These are phyloP conservation scores for Pyronema omphalodes DNA, from an alignment of 495 filamentous ascomycete genomes.

Conservation along the genomic window DNA sequence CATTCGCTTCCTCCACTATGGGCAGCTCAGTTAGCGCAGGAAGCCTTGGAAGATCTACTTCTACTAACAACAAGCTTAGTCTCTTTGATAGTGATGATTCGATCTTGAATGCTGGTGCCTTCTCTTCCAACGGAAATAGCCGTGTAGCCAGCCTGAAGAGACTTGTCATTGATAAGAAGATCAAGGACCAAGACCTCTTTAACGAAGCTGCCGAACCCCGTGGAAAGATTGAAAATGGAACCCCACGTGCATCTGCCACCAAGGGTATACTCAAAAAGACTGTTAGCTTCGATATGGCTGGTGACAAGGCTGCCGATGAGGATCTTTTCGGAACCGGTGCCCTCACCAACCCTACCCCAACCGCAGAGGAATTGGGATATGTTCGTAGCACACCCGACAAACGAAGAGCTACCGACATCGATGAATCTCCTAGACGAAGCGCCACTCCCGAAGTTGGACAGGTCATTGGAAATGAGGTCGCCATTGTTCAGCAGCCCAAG, in stretches of 20 bases:
- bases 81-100: constrained; percentile 53
- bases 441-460: constrained; percentile 48
- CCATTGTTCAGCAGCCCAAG: constrained; percentile 35
- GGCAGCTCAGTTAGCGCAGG: constrained; percentile 9
- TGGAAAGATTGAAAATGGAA: constrained; percentile 29
- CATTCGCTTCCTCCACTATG: constrained; percentile 18
- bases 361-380: constrained; percentile 48
- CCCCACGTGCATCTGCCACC: constrained; percentile 12
- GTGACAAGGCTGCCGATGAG: constrained; percentile 27
- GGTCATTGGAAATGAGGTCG: constrained; percentile 55
- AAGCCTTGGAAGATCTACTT: constrained; percentile 23
- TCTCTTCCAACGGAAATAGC: constrained; percentile 48
- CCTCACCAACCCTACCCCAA: constrained; percentile 34
- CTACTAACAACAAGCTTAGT: constrained; percentile 49
- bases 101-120: constrained; percentile 67
- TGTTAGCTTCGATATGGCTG: constrained; percentile 69
- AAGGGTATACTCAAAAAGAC: constrained; percentile 56
- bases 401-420: constrained; percentile 24
- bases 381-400: constrained; percentile 32
- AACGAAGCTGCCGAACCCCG: constrained; percentile 39
- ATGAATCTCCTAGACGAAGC: constrained; percentile 34
- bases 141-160: constrained; percentile 59
- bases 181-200: constrained; percentile 33
- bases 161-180: constrained; percentile 69
- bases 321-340: constrained; percentile 27